Conservation (phyloP, 305 asterid species). For the Caryopteris hybrid region DNA sequence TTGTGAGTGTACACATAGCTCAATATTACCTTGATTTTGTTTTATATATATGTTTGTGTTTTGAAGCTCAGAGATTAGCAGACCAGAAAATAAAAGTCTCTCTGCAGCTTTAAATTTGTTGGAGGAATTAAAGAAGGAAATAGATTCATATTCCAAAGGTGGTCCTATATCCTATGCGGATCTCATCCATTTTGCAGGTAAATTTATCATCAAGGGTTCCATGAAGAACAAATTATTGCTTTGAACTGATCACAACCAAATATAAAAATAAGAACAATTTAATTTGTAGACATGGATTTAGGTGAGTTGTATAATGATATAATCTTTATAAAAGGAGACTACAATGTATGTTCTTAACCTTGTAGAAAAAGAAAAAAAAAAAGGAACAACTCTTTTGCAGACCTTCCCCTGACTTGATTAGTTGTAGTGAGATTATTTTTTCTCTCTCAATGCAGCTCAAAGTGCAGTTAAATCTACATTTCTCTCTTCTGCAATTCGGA, state of each 20-base stretch:
- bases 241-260: neutral
- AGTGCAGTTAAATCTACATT: slow-evolving; percentile 86
- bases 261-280: neutral
- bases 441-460: slow-evolving; percentile 62
- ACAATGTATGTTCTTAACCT: neutral
- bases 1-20: neutral
- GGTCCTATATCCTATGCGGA: slow-evolving; percentile 91
- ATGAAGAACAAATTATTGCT: neutral
- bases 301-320: slow-evolving; percentile 2
- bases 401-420: neutral
- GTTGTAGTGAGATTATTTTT: slow-evolving; percentile 13
- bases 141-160: slow-evolving; percentile 72
- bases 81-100: slow-evolving; percentile 88
- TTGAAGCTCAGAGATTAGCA: slow-evolving; percentile 94
- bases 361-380: neutral
- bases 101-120: slow-evolving; percentile 56
- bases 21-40: slow-evolving; percentile 13
- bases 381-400: too few relatives aligned
- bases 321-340: neutral
- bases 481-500: slow-evolving; percentile 76
- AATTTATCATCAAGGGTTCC: slow-evolving; percentile 8
- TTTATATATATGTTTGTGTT: slow-evolving; percentile 29
- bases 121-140: slow-evolving; percentile 84
- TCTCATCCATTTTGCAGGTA: slow-evolving; percentile 84
- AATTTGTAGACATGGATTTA: neutral